Conservation (phyloP, 441 rosid species). For the Aleurites moluccanus region DNA sequence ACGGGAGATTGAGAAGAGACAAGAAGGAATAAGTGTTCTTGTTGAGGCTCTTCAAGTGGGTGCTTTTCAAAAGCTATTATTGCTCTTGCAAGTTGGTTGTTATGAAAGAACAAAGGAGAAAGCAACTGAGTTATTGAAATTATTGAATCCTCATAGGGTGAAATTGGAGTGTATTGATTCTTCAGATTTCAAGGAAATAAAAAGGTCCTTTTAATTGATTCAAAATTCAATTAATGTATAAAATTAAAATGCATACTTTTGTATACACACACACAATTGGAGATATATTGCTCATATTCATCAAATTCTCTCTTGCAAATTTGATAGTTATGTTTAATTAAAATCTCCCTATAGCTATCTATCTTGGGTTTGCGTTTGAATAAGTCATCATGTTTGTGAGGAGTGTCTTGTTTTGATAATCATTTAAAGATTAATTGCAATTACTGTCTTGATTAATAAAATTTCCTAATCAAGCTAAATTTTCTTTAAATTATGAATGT, state of each 20-base stretch:
- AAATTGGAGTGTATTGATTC: conserved; percentile 67
- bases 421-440: neutral
- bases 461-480: neutral
- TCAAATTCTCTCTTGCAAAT: neutral
- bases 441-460: neutral
- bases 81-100: conserved; percentile 75
- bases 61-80: conserved; percentile 78
- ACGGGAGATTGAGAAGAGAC: conserved; percentile 22
- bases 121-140: conserved; percentile 60
- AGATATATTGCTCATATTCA: neutral
- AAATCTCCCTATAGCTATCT: neutral
- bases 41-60: conserved; percentile 70
- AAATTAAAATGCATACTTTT: neutral
- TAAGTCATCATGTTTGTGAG: neutral
- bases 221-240: neutral
- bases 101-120: conserved; percentile 66
- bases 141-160: conserved; percentile 54
- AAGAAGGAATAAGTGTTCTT: conserved; percentile 35
- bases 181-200: conserved; percentile 63
- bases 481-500: no score
- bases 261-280: neutral
- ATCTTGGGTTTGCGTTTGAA: conserved; percentile 6
- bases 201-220: conserved; percentile 54
- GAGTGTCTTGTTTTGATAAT: neutral
- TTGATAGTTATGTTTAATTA: neutral